A percentile compares a stretch with the other conserved stretches of the same genome.
phyloP scores from a whole-genome alignment of 208 protist species.

The Novymonas esmeraldas region DNA sequence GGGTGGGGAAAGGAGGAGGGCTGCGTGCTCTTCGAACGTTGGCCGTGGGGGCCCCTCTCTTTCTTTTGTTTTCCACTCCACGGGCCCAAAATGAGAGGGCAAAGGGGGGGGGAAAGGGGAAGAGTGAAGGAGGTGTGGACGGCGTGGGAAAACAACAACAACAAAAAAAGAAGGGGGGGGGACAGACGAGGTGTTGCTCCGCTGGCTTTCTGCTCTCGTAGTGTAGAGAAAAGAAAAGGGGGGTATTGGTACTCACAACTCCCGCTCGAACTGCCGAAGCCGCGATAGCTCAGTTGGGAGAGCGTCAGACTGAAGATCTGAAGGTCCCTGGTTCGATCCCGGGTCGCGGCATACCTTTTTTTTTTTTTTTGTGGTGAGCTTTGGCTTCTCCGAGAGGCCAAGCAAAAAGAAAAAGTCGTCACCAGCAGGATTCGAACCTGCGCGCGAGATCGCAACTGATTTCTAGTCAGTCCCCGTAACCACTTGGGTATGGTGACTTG shows the following conservation, averaged over 20 bases:
- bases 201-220: too few species aligned
- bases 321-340: constrained; percentile 91
- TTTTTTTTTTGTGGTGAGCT: constrained; percentile 9
- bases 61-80: too few species aligned
- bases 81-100: too few species aligned
- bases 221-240: too few species aligned
- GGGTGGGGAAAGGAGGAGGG: background rate
- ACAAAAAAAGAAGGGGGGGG: too few species aligned
- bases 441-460: constrained; percentile 86
- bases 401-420: constrained; percentile 32
- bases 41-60: background rate
- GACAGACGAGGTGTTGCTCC: too few species aligned
- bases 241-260: too few species aligned
- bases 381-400: background rate
- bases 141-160: too few species aligned
- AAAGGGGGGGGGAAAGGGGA: too few species aligned
- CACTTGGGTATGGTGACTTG: constrained; percentile 80
- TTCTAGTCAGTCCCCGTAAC: constrained; percentile 88
- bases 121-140: too few species aligned
- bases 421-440: constrained; percentile 84
- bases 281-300: constrained; percentile 90
- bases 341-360: constrained; percentile 77
- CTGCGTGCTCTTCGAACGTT: background rate
- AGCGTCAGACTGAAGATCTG: constrained; percentile 92
- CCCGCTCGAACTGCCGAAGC: constrained; percentile 36